These are phyloP conservation scores for Drosera capensis DNA, from an alignment of 148 eudicot species.

Conservation along the genomic window DNA sequence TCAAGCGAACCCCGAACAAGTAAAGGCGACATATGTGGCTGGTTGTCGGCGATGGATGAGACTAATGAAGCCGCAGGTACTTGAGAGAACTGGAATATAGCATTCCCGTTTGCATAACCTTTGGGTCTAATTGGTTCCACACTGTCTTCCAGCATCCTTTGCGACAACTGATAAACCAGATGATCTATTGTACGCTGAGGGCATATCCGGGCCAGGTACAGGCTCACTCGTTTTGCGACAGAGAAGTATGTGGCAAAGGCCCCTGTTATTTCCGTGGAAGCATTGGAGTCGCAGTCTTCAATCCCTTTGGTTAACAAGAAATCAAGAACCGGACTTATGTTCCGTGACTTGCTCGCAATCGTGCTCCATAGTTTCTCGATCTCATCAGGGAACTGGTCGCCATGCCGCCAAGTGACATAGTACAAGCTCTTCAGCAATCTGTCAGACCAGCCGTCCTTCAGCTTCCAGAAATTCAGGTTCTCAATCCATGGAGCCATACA, in stretches of 20 bases:
- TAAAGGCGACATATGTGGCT: conserved; percentile 98
- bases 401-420: conserved; percentile 97
- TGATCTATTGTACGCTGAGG: conserved; percentile 96
- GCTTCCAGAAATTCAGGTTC: conserved; percentile 93
- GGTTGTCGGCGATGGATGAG: conserved; percentile 56
- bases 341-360: conserved; percentile 88
- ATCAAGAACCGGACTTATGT: conserved; percentile 94
- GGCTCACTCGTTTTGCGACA: conserved; percentile 92
- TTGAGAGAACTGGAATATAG: conserved; percentile 79
- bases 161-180: conserved; percentile 84
- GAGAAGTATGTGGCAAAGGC: conserved; percentile 97
- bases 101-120: conserved; percentile 46
- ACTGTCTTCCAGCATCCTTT: conserved; percentile 88
- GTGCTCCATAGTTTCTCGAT: conserved; percentile 99
- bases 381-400: conserved; percentile 99
- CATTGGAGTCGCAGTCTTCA: conserved; percentile 98
- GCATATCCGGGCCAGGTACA: conserved; percentile 91
- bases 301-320: conserved; percentile 93
- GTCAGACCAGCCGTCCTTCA: conserved; percentile 98
- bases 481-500: conserved; percentile 99
- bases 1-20: conserved; percentile 96
- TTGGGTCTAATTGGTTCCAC: conserved; percentile 71
- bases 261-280: conserved; percentile 97
- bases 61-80: conserved; percentile 63
- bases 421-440: conserved; percentile 82